A percentile compares a stretch with the other conserved stretches of the same genome.
phyloP scores from a whole-genome alignment of 2,329 filamentous ascomycete genomes.

The Neonectria neomacrospora region DNA sequence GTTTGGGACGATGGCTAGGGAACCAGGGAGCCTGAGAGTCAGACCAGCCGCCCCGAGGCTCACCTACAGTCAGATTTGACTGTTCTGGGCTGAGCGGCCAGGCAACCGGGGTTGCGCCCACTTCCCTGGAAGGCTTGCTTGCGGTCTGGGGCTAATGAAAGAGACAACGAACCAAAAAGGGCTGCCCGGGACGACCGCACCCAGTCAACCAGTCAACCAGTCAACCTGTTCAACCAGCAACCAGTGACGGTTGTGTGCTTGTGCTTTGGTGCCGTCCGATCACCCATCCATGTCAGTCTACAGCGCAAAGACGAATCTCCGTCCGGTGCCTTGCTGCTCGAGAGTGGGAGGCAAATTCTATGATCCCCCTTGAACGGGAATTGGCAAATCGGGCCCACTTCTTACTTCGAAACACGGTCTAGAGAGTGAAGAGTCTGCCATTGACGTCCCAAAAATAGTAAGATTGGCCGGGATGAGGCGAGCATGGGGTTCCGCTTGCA shows the following conservation, averaged over 20 bases:
- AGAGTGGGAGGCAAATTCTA: slow-evolving; percentile 24
- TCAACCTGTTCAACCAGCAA: background rate
- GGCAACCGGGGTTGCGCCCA: slow-evolving; percentile 31
- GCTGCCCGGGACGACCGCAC: slow-evolving; percentile 16
- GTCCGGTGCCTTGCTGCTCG: slow-evolving; percentile 5
- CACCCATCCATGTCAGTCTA: slow-evolving; percentile 3
- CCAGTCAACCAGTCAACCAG: background rate
- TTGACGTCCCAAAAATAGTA: slow-evolving; percentile 42
- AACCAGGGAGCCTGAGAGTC: slow-evolving; percentile 24
- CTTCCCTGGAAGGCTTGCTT: slow-evolving; percentile 25
- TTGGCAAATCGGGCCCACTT: slow-evolving; percentile 28
- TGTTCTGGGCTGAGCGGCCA: slow-evolving; percentile 26
- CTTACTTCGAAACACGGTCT: slow-evolving; percentile 37
- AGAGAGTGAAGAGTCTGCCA: slow-evolving; percentile 33
- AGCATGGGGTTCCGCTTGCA: slow-evolving; percentile 13
- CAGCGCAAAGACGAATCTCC: background rate
- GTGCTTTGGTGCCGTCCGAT: slow-evolving; percentile 8
- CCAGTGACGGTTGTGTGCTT: slow-evolving; percentile 1
- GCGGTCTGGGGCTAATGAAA: slow-evolving; percentile 20
- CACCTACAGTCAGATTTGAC: slow-evolving; percentile 38
- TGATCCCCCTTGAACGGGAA: slow-evolving; percentile 27
- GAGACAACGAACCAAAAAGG: slow-evolving; percentile 15
- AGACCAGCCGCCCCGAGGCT: slow-evolving; percentile 23
- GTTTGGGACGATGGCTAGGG: slow-evolving; percentile 17
- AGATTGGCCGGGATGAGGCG: slow-evolving; percentile 40